Evolutionary conservation across 768 basidiomycete species (phyloP).

Genomic region (Leccinum imitatum): DNA sequence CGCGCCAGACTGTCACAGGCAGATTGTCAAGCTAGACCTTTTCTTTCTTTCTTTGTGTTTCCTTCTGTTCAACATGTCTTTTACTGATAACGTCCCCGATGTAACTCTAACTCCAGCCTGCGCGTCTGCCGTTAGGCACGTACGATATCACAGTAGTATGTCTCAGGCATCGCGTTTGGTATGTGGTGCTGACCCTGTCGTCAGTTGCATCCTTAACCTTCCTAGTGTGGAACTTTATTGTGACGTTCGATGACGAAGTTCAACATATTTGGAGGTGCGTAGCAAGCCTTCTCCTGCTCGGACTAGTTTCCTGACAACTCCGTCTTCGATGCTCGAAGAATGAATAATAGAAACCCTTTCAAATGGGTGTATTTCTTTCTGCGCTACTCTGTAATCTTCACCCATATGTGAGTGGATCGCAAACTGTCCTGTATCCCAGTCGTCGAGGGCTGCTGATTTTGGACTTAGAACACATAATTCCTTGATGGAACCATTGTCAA

Average conservation of each 20-base stretch:
- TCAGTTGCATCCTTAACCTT: constrained; percentile 16
- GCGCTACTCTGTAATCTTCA: constrained; percentile 24
- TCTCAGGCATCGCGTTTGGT: no score
- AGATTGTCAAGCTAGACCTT: background rate
- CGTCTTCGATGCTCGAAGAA: constrained; percentile 14
- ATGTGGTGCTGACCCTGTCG: constrained; percentile 1
- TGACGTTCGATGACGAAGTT: constrained; percentile 21
- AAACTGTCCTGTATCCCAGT: background rate
- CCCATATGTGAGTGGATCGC: constrained; percentile 19
- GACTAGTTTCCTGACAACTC: background rate
- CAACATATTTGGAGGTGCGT: constrained; percentile 19
- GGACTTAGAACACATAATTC: constrained; percentile 17
- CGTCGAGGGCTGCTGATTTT: background rate
- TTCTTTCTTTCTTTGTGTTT: background rate
- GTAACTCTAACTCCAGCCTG: background rate
- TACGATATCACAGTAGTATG: constrained; percentile 16
- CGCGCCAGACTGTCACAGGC: background rate
- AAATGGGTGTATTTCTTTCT: constrained; percentile 34
- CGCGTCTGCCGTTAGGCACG: constrained; percentile 4
- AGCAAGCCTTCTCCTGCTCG: background rate
- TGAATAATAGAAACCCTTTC: constrained; percentile 18
- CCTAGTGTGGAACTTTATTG: constrained; percentile 13
- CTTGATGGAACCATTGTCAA: constrained; percentile 5
- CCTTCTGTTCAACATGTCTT: background rate
- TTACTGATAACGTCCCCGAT: background rate